These are phyloP conservation scores for Berkeleyomyces rouxiae DNA, from an alignment of 2,329 filamentous ascomycete species.

Conservation along the genomic window DNA sequence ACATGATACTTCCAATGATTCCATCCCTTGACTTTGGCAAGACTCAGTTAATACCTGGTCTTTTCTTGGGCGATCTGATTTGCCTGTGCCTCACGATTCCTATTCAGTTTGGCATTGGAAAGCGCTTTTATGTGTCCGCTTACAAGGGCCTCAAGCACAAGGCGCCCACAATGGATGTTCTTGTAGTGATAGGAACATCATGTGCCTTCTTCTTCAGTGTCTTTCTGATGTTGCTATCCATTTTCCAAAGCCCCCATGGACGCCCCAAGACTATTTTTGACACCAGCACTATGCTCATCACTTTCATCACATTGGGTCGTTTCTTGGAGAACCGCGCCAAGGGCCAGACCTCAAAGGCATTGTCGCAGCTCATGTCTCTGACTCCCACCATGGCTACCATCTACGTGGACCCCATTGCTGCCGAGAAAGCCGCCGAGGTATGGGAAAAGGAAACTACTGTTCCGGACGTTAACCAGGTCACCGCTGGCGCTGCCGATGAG, in stretches of 20 bases:
- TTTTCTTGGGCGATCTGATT: conserved; percentile 77
- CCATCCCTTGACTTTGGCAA: conserved; percentile 62
- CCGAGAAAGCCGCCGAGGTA: conserved; percentile 70
- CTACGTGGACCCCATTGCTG: conserved; percentile 84
- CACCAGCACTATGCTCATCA: conserved; percentile 96
- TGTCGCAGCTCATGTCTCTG: conserved; percentile 87
- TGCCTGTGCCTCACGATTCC: conserved; percentile 76
- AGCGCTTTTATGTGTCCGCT: conserved; percentile 84
- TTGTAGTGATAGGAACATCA: conserved; percentile 85
- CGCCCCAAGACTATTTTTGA: conserved; percentile 86
- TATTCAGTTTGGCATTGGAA: conserved; percentile 91
- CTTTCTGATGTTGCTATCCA: conserved; percentile 68
- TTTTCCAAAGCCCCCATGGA: conserved; percentile 57
- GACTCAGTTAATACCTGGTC: conserved; percentile 48
- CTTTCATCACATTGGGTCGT: conserved; percentile 79
- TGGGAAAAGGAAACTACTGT: conserved; percentile 41
- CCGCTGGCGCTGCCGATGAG: conserved; percentile 58
- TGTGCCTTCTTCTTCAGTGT: conserved; percentile 93
- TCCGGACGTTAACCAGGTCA: conserved; percentile 20
- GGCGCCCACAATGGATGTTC: conserved; percentile 92
- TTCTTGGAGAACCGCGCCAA: conserved; percentile 91
- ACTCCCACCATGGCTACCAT: conserved; percentile 95
- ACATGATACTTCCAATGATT: conserved; percentile 89
- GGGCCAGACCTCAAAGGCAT: conserved; percentile 84
- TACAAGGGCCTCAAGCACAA: conserved; percentile 82